These are phyloP conservation scores for Terana coerulea DNA, from an alignment of 768 basidiomycete species.

Conservation along the genomic window DNA sequence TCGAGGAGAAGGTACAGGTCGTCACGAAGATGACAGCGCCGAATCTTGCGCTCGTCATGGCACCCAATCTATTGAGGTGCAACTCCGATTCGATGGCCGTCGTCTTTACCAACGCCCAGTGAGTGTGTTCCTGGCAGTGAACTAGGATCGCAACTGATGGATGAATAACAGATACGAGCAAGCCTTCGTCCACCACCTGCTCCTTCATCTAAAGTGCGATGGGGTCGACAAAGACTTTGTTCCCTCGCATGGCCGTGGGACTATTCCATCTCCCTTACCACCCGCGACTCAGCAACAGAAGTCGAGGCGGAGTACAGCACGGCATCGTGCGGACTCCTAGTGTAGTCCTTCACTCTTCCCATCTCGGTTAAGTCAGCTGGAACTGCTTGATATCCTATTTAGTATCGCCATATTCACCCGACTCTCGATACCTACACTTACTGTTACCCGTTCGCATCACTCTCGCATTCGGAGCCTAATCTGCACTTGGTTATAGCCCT, in stretches of 20 bases:
- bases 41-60: slow-evolving; percentile 88
- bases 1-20: slow-evolving; percentile 68
- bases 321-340: background rate
- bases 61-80: slow-evolving; percentile 85
- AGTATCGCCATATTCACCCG: background rate
- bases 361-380: too few relatives aligned
- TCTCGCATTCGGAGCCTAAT: too few relatives aligned
- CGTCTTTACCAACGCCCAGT: slow-evolving; percentile 92
- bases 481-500: too few relatives aligned
- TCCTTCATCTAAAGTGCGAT: slow-evolving; percentile 73
- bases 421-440: background rate
- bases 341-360: background rate
- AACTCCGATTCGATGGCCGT: slow-evolving; percentile 84
- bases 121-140: slow-evolving; percentile 35
- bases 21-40: slow-evolving; percentile 88
- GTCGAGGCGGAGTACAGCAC: slow-evolving; percentile 40
- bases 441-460: background rate
- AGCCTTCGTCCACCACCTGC: slow-evolving; percentile 80
- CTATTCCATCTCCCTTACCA: slow-evolving; percentile 43
- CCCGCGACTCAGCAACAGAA: slow-evolving; percentile 37
- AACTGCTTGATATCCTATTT: background rate
- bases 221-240: slow-evolving; percentile 75
- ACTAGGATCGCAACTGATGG: background rate
- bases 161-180: slow-evolving; percentile 67
- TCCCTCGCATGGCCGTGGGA: slow-evolving; percentile 76